Evolutionary conservation across 768 basidiomycete species (phyloP).

Genomic region (Astraeus odoratus): DNA sequence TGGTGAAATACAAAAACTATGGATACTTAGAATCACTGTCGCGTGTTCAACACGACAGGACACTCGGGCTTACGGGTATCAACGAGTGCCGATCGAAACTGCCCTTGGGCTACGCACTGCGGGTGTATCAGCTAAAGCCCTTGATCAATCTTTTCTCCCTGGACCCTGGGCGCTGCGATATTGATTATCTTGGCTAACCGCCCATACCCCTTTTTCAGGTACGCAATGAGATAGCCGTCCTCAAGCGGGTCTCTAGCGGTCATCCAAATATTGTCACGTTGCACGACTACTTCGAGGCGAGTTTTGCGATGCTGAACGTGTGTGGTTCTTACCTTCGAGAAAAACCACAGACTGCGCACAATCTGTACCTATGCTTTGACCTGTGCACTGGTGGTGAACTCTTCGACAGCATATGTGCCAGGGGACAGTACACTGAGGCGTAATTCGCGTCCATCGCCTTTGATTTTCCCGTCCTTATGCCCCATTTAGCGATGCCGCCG

Average conservation of each 20-base stretch:
- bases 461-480: conserved; percentile 13
- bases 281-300: conserved; percentile 92
- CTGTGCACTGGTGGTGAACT: conserved; percentile 96
- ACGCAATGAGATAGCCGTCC: conserved; percentile 92
- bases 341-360: conserved; percentile 67
- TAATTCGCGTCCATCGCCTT: conserved; percentile 29
- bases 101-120: not conserved
- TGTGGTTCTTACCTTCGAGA: not conserved
- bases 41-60: not conserved
- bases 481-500: conserved; percentile 72
- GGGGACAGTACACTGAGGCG: conserved; percentile 95
- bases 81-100: conserved; percentile 11
- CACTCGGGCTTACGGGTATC: too few relatives aligned
- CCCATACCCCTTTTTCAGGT: conserved; percentile 45
- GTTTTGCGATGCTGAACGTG: conserved; percentile 10
- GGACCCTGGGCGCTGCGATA: conserved; percentile 12
- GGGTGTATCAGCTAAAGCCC: not conserved
- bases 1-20: not conserved
- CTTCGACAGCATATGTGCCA: conserved; percentile 98
- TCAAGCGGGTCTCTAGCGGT: conserved; percentile 90
- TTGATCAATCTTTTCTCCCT: not conserved
- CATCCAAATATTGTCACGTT: conserved; percentile 88
- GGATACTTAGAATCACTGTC: not conserved
- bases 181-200: conserved; percentile 7
- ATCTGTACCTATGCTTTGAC: conserved; percentile 92